Base-by-base conservation (phyloP, 768 basidiomycete genomes). In the Tulasnella sp. region DNA sequence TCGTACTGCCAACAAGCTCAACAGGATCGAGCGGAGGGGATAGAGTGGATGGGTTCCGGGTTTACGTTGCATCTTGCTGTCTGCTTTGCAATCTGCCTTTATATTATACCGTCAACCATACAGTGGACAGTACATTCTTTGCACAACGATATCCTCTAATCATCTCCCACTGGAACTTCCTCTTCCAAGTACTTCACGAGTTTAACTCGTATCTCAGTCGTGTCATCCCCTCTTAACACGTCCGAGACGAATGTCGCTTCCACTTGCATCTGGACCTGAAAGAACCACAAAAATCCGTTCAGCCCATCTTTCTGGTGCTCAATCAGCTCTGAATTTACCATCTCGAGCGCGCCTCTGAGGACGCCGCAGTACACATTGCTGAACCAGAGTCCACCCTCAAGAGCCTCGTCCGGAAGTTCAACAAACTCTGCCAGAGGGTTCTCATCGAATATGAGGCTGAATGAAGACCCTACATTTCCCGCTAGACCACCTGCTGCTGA, bases 381-480 rank as follows among this genome's bases (percentile, higher is more conserved):
- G 85, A 96, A 99, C 95, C 96, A 98, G 46, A 99, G 86, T 0
- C 96, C 97, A 24, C 95, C 95, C 83, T 97, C 94, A 38, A 97
- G 87, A 1, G 90, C 96, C 82, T 98, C 96, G 75, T 96, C 94
- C 0, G 98, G 97, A 31, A 99, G 88, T 84, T 99, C 98, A 34
- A 97, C 97, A 85, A 99, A 98, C 83, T 99, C 98, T 10, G 96
- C 91, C 80, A 99, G 85, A 0, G 98, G 98, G 84, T 99, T 99
- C 84, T 99, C 98, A 78, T 99, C 98, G 9, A 99, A 86, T 0
- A 92, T 93, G 74, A 99, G 87, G 9, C 90, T 91, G 85, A 99
- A 99, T 75, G 81, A 78, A 7, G 80, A 73, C 12, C 80, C 80
- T 72, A 81, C 74, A 48, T 72, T 78, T 31, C 19, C 75, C 9